Conservation (phyloP, 768 basidiomycete species). For the Mycena floridula region DNA sequence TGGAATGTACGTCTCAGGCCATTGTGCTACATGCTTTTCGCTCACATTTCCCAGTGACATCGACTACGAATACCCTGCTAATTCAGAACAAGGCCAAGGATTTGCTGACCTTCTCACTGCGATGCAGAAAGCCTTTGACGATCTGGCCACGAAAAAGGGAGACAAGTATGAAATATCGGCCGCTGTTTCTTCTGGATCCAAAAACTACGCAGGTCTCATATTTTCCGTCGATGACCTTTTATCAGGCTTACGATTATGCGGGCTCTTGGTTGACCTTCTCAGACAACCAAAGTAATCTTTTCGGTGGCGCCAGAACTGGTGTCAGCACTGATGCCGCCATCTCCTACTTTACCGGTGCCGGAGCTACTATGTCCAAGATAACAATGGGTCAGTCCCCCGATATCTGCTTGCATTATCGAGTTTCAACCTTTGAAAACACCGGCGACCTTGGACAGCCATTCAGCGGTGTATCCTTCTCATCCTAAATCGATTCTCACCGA, state of each 20-base stretch:
- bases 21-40: not conserved
- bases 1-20: conserved; percentile 59
- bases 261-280: conserved; percentile 69
- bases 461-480: conserved; percentile 45
- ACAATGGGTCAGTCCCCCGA: conserved; percentile 48
- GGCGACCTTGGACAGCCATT: conserved; percentile 61
- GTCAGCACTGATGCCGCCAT: conserved; percentile 67
- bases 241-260: conserved; percentile 68
- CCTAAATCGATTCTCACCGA: not conserved
- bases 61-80: conserved; percentile 75
- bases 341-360: conserved; percentile 50
- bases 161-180: conserved; percentile 62
- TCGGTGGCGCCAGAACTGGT: conserved; percentile 53
- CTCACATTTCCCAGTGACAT: conserved; percentile 41
- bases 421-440: conserved; percentile 76
- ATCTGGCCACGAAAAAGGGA: conserved; percentile 51
- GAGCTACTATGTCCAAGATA: conserved; percentile 62
- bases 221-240: too few species aligned
- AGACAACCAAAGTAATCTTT: conserved; percentile 58
- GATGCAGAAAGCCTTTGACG: conserved; percentile 56
- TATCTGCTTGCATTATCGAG: conserved; percentile 68
- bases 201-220: conserved; percentile 50
- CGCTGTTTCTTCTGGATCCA: conserved; percentile 57
- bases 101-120: conserved; percentile 60
- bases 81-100: conserved; percentile 51